phyloP scores from a whole-genome alignment of 1,284 basidiomycete genomes.

The Trametes sp. region DNA sequence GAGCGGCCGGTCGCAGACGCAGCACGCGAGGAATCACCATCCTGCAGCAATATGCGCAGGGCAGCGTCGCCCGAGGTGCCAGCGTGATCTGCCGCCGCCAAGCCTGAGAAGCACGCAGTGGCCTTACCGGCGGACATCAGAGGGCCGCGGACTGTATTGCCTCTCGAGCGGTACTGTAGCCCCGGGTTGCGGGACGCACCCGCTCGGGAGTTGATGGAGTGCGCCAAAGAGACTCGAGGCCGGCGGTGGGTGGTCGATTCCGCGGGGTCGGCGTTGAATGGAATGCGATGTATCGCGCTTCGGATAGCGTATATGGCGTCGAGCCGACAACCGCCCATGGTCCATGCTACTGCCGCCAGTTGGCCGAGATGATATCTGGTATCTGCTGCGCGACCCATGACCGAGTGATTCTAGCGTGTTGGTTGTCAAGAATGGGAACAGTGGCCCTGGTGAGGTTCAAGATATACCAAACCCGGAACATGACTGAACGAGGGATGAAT shows the following conservation, averaged over 20 bases:
- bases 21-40: slow-evolving; percentile 20
- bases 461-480: neutral
- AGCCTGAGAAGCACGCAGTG: neutral
- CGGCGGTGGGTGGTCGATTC: neutral
- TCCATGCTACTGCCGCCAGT: neutral
- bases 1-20: slow-evolving; percentile 5
- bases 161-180: neutral
- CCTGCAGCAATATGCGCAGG: slow-evolving; percentile 12
- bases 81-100: slow-evolving; percentile 3
- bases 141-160: neutral
- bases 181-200: neutral
- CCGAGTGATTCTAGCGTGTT: slow-evolving; percentile 6
- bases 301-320: slow-evolving; percentile 16
- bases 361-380: slow-evolving; percentile 1
- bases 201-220: neutral
- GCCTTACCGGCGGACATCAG: neutral
- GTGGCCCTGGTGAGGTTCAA: neutral
- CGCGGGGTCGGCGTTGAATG: neutral
- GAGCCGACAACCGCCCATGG: neutral
- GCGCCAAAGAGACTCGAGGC: neutral
- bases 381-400: slow-evolving; percentile 11
- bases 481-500: too few relatives aligned
- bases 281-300: slow-evolving; percentile 5
- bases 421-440: neutral
- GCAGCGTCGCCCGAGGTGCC: neutral